Evolutionary conservation across 2,329 filamentous ascomycete genomes (phyloP).

Genomic region (Talaromyces sp.): DNA sequence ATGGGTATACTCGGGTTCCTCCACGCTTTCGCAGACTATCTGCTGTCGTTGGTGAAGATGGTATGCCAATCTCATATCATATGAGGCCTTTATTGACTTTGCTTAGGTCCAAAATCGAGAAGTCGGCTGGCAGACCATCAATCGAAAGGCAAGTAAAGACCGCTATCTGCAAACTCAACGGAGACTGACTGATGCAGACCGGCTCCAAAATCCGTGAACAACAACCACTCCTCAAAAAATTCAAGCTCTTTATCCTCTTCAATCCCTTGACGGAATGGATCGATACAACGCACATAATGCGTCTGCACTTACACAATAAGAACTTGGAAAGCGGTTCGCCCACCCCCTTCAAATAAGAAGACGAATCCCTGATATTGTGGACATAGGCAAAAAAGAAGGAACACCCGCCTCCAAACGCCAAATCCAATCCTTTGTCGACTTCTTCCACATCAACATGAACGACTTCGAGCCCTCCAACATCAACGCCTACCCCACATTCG

Average conservation of each 20-base stretch:
- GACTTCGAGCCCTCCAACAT: slow-evolving; percentile 38
- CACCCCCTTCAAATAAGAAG: no score
- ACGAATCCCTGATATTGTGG: not conserved
- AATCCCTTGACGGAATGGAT: slow-evolving; percentile 43
- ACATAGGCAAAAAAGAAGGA: slow-evolving; percentile 24
- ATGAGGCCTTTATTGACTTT: not conserved
- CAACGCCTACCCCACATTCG: slow-evolving; percentile 34
- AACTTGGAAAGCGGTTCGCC: slow-evolving; percentile 29
- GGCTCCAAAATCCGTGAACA: slow-evolving; percentile 34
- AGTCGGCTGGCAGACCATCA: not conserved
- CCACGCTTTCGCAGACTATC: slow-evolving; percentile 7
- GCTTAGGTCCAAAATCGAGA: not conserved
- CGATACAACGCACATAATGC: slow-evolving; percentile 37
- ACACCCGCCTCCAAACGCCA: slow-evolving; percentile 30
- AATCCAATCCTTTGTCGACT: slow-evolving; percentile 39
- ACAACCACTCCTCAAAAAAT: slow-evolving; percentile 40
- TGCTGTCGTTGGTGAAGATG: slow-evolving; percentile 4
- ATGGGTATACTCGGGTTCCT: slow-evolving; percentile 1
- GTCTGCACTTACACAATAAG: slow-evolving; percentile 38
- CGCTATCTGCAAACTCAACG: not conserved
- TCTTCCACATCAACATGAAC: slow-evolving; percentile 38
- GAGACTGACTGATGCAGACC: not conserved
- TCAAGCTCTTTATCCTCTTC: slow-evolving; percentile 43
- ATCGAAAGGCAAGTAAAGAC: not conserved
- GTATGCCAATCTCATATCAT: not conserved